Evolutionary conservation across 2,329 filamentous ascomycete genomes (phyloP), one percentile per base, ranked within the genome.

Genomic region (Colletotrichum tropicicola): DNA sequence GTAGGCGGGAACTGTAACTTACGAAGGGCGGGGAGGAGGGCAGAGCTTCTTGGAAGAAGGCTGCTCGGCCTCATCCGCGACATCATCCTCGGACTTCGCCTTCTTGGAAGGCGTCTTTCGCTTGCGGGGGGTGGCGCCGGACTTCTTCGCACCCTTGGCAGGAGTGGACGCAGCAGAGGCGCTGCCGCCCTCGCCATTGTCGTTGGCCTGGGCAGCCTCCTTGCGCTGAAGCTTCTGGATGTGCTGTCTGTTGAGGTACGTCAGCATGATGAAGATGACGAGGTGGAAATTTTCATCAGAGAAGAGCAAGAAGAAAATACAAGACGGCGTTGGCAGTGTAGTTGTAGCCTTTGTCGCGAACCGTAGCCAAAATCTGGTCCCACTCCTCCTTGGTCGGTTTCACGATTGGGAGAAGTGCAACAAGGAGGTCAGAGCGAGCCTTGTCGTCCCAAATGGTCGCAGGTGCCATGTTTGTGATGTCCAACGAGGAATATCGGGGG

Each of bases 211-310:
- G 5, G 70, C 71, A n/a, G 78, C 77, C 57, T 67, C 65, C 56
- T 66, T 73, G 65, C 73, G 75, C 65, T 78, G 78, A 4, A 83
- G 75, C 68, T 83, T 83, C 67, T 81, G 79, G 7, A 84, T 76
- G 32, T 84, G 82, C 69, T 83, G 82, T 47, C 82, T 83, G 51
- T 55, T 1, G 56, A 41, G 39, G 15, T 21, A 13, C n/a, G 58
- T 71, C 60, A 71, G 69, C 30, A 27, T n/a, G 3, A 57, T 4
- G 51, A 41, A 30, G 5, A 13, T 4, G 12, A 39, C 25, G 1
- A 15, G 47, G 15, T 4, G 19, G 21, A 9, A 6, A 5, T 28
- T 12, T 2, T n/a, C 8, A 7, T 28, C 27, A 35, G 21, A 3
- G n/a, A 39, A 61, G 73, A 65, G 43, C 5, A 52, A 65, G 9